A percentile compares a stretch with the other conserved stretches of the same genome.
These are phyloP conservation scores for Pichia exigua DNA, from an alignment of 805 yeast species.

Conservation along the genomic window DNA sequence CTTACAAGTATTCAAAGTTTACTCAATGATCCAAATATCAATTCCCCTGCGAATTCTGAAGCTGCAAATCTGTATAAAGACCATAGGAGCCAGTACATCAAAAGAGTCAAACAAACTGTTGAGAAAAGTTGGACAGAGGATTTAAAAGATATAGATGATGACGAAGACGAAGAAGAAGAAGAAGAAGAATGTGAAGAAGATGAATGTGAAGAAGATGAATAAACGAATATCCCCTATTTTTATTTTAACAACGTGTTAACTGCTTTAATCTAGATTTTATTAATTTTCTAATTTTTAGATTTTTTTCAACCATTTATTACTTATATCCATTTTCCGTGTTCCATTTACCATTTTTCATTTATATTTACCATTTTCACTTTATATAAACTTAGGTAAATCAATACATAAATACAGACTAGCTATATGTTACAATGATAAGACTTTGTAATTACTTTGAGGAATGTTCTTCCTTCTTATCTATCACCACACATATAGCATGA, in stretches of 20 bases:
- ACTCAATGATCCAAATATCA: slow-evolving; percentile 91
- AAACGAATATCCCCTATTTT: background rate
- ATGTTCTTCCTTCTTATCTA: too few relatives aligned
- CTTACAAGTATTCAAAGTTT: slow-evolving; percentile 88
- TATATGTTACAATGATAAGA: too few relatives aligned
- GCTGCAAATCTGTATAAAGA: slow-evolving; percentile 94
- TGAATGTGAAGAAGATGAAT: slow-evolving; percentile 9
- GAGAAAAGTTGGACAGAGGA: slow-evolving; percentile 92
- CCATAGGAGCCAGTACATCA: slow-evolving; percentile 85
- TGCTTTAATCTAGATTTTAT: background rate
- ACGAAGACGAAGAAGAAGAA: slow-evolving; percentile 28
- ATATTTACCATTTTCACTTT: background rate
- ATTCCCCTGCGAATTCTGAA: slow-evolving; percentile 96
- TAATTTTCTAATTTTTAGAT: background rate
- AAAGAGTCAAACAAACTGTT: slow-evolving; percentile 89
- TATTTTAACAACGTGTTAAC: background rate
- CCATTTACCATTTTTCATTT: background rate
- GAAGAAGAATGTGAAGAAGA: slow-evolving; percentile 19
- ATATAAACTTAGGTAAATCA: background rate
- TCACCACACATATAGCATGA: too few relatives aligned
- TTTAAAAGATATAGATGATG: slow-evolving; percentile 50
- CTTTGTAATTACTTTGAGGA: too few relatives aligned
- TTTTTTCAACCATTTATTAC: background rate
- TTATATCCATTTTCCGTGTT: background rate
- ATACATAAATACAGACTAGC: background rate